Evolutionary conservation across 805 yeast genomes (phyloP), one percentile per base, ranked within the genome.

Genomic region (Ogataea polymorpha): DNA sequence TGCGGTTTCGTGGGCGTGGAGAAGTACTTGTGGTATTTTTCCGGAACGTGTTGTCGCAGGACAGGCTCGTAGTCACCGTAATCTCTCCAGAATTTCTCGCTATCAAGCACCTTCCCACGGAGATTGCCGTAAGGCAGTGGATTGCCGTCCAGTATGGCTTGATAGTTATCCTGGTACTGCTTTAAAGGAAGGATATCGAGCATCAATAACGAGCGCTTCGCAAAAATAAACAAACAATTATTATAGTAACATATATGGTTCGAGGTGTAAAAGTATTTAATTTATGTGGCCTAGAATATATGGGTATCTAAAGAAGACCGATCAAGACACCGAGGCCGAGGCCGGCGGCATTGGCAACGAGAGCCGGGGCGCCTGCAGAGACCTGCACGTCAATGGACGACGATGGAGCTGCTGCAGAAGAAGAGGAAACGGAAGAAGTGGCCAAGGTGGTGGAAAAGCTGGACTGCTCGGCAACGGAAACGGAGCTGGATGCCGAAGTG

Each of bases 101-200:
- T 46, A 21, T 53, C 30, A 14, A 62, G 47, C 5, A 51, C 39
- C 35, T 53, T 47, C 3, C 66, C 66, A 17, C 48, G 51, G 46
- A 59, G 48, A 28, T 56, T 59, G 4, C 67, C 63, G 37, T 47
- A 50, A 8, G 52, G 55, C 2, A 62, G 30, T 5, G 67, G 67
- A 28, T 48, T 39, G 7, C 52, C 51, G 13, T 47, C 45, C 15
- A 51, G 39, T 21, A 62, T 49, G 5, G 62, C 58, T 29, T 51
- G 46, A 27, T 54, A 56, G 46, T 62, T 62, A 23, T 49, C 53
- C 17, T 50, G 54, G 37, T 62, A 62, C 29, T 59, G 55, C 23
- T 46, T 44, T 12, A 58, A 32, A 2, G 61, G 61, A 17, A 62
- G 40, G 10, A 57, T 45, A 39, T 57, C 66, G 13, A 51, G 51